A percentile compares a stretch with the other conserved stretches of the same genome.
Evolutionary conservation across 2,329 filamentous ascomycete species (phyloP).

Genomic region (Nothophoma quercina): DNA sequence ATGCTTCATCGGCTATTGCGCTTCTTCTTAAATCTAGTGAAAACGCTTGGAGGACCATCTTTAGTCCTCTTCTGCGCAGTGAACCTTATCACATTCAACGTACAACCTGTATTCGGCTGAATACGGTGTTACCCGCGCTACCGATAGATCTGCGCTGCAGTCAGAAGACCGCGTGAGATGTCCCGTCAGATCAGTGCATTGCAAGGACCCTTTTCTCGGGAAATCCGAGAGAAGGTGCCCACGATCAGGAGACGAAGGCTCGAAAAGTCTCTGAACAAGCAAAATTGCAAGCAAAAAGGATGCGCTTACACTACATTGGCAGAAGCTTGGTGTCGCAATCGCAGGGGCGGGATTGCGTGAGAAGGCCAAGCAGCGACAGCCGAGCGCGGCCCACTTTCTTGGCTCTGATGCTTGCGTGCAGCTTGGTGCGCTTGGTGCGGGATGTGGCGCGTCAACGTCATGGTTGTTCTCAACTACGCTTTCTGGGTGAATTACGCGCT

Average conservation of each 20-base stretch:
- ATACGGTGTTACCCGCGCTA: constrained; percentile 2
- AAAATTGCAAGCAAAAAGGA: constrained; percentile 9
- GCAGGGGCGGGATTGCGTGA: constrained; percentile 8
- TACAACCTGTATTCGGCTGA: background rate
- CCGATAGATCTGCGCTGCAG: constrained; percentile 9
- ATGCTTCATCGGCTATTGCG: no score
- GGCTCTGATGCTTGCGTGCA: constrained; percentile 18
- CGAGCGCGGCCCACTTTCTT: constrained; percentile 12
- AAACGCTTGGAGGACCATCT: no score
- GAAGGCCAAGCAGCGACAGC: constrained; percentile 8
- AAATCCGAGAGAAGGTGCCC: background rate
- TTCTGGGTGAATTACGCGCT: background rate
- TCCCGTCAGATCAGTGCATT: constrained; percentile 11
- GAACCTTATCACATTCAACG: background rate
- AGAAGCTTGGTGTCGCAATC: constrained; percentile 28
- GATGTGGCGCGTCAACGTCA: constrained; percentile 20
- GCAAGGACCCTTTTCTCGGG: background rate
- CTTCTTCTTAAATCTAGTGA: no score
- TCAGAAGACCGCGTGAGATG: background rate
- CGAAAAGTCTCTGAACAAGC: constrained; percentile 8
- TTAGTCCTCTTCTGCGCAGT: no score
- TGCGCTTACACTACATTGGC: constrained; percentile 18
- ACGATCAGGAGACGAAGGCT: constrained; percentile 8
- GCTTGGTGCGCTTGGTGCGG: constrained; percentile 11
- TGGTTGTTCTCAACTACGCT: constrained; percentile 1